These are phyloP conservation scores for Mortierella sp. DNA, from an alignment of 371 early-diverging fungal genomes.

Conservation along the genomic window DNA sequence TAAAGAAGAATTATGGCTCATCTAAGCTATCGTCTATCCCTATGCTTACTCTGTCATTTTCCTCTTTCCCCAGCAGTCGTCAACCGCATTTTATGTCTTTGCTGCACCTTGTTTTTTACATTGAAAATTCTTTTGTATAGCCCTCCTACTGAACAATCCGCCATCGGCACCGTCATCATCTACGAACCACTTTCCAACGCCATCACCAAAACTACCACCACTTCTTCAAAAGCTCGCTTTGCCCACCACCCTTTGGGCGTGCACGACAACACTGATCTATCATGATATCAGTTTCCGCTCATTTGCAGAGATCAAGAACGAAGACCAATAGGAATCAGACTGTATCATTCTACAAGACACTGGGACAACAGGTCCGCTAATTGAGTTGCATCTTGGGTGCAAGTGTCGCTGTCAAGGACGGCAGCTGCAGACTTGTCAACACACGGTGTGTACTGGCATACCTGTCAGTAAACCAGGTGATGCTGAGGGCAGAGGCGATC, in stretches of 20 bases:
- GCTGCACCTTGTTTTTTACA: no score
- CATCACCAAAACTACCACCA: neutral
- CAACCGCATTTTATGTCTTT: no score
- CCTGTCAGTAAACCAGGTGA: neutral
- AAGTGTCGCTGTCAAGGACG: conserved; percentile 19
- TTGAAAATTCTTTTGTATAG: no score
- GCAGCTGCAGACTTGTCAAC: neutral
- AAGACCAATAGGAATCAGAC: neutral
- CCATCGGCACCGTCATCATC: neutral
- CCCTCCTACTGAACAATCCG: no score
- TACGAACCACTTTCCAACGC: neutral
- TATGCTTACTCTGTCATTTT: no score
- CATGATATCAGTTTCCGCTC: conserved; percentile 16
- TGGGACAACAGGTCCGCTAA: conserved; percentile 3
- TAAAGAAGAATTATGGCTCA: no score
- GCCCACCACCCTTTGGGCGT: conserved; percentile 11
- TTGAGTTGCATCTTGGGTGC: conserved; percentile 18
- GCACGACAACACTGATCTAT: conserved; percentile 12
- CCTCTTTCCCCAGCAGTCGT: no score
- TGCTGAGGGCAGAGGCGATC: conserved; percentile 1
- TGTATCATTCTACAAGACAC: conserved; percentile 14
- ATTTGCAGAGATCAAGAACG: neutral
- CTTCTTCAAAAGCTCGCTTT: neutral
- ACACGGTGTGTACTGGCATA: neutral
- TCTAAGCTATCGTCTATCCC: no score